Base-by-base conservation (phyloP, 2,329 filamentous ascomycete genomes). In the Samsoniella hepiali region DNA sequence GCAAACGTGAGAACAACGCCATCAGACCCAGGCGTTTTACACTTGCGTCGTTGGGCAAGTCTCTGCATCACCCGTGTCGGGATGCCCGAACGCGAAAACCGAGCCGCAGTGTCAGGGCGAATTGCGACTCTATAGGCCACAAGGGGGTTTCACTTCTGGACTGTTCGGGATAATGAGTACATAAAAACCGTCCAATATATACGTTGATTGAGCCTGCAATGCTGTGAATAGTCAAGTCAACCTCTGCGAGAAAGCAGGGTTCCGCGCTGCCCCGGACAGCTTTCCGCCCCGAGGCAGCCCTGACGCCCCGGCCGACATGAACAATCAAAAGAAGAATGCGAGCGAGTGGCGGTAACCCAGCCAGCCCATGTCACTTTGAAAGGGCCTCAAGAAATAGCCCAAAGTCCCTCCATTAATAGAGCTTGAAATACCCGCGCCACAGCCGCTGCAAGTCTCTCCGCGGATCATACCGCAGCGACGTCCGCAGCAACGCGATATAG, bases 401-500 rank as follows among this genome's bases (percentile, higher is more conserved):
- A 31, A 6, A 31, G 27, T 22, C 13, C 7, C 45, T 53, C 11
- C n/a, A 17, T 32, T 44, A 58, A 15, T 47, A 58, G 56, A 58
- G 44, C 31, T 49, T 59, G 5, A 34, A 59, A 15, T 49, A 59
- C 13, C 45, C 57, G 15, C 22, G 40, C 57, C 44, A 59, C 9
- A 59, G 34, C 6, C 57, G 31, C 27, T 40, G 57, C 32, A 59
- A 5, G 45, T 50, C 22, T 40, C 34, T 40, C 1, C 27, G 32
- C 32, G 57, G 57, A 22, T 59, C 57, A 29, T 50, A 59, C 13
- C 57, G 57, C 15, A 59, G 45, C 32, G 57, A 50, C 27, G 57
- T 50, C 57, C 15, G 7, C 22, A 59, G 22, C 44, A 77, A 54
- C 22, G 67, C 69, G 5, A 67, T 63, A n/a, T 72, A 54, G 31